These are phyloP conservation scores for Gnomoniopsis smithogilvyi DNA, from an alignment of 2,329 filamentous ascomycete species.

Conservation along the genomic window DNA sequence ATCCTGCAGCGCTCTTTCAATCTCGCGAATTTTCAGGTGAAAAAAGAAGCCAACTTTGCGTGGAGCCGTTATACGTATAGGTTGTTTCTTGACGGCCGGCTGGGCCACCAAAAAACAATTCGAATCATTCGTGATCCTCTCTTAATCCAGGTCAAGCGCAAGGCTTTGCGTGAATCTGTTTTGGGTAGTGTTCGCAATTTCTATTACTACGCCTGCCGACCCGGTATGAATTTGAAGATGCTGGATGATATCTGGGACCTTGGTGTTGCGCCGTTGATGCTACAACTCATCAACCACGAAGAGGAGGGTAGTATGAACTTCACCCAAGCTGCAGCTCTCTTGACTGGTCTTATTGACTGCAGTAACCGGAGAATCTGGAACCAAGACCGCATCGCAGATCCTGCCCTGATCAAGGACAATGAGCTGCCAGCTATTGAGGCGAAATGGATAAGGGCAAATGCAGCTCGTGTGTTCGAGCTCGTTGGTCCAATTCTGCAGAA, in stretches of 20 bases:
- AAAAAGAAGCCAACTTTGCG: slow-evolving; percentile 74
- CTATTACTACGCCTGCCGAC: slow-evolving; percentile 78
- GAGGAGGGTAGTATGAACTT: slow-evolving; percentile 43
- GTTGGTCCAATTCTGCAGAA: slow-evolving; percentile 58
- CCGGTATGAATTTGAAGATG: slow-evolving; percentile 61
- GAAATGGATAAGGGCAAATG: slow-evolving; percentile 80
- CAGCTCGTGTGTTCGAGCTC: slow-evolving; percentile 60
- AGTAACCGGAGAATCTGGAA: slow-evolving; percentile 65
- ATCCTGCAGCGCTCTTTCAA: slow-evolving; percentile 85
- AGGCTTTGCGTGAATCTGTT: slow-evolving; percentile 54
- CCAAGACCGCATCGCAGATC: slow-evolving; percentile 65
- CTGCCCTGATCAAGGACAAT: slow-evolving; percentile 56
- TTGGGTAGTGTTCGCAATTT: slow-evolving; percentile 75
- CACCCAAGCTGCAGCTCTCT: slow-evolving; percentile 62
- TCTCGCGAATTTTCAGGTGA: slow-evolving; percentile 66
- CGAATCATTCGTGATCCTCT: slow-evolving; percentile 61
- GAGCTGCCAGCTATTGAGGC: slow-evolving; percentile 82
- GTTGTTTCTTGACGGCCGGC: slow-evolving; percentile 58
- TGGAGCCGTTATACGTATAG: slow-evolving; percentile 84
- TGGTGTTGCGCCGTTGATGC: slow-evolving; percentile 64
- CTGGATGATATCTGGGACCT: slow-evolving; percentile 77
- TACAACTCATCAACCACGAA: slow-evolving; percentile 46
- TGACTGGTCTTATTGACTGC: slow-evolving; percentile 68
- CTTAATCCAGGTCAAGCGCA: slow-evolving; percentile 64
- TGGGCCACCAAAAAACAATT: background rate